Evolutionary conservation across 129 eudicot species (phyloP).

Genomic region (Flaveria robusta): DNA sequence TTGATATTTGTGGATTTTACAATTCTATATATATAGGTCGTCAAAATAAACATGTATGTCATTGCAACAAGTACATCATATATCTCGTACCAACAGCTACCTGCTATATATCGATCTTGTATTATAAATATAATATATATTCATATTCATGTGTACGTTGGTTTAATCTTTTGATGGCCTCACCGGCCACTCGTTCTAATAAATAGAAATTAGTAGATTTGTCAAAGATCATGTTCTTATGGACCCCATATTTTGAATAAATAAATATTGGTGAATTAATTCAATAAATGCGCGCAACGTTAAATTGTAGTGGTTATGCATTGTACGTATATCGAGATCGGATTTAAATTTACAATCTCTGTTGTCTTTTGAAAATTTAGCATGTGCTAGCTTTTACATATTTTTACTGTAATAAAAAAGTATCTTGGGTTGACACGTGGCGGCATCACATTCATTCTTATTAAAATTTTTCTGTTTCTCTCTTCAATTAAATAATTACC

Average conservation of each 20-base stretch:
- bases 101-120: conserved; percentile 15
- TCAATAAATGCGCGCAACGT: too few relatives aligned
- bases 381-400: too few relatives aligned
- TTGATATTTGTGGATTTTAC: conserved; percentile 15
- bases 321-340: neutral
- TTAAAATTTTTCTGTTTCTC: too few relatives aligned
- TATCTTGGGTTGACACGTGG: too few relatives aligned
- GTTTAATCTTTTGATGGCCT: neutral
- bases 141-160: neutral
- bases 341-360: neutral
- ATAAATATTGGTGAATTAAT: neutral
- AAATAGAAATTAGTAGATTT: conserved; percentile 2
- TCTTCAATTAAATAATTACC: too few relatives aligned
- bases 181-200: too few relatives aligned
- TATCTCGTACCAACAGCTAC: neutral
- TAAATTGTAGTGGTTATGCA: too few relatives aligned
- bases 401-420: too few relatives aligned
- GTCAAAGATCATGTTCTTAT: conserved; percentile 27
- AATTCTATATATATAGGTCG: neutral
- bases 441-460: too few relatives aligned
- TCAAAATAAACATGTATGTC: conserved; percentile 5
- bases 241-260: conserved; percentile 3
- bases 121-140: conserved; percentile 12
- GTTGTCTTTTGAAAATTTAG: too few relatives aligned
- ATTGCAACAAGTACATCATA: too few relatives aligned